A percentile compares a stretch with the other conserved stretches of the same genome.
phyloP scores from a whole-genome alignment of 2,329 filamentous ascomycete genomes.

The Talaromyces albobiverticillius region DNA sequence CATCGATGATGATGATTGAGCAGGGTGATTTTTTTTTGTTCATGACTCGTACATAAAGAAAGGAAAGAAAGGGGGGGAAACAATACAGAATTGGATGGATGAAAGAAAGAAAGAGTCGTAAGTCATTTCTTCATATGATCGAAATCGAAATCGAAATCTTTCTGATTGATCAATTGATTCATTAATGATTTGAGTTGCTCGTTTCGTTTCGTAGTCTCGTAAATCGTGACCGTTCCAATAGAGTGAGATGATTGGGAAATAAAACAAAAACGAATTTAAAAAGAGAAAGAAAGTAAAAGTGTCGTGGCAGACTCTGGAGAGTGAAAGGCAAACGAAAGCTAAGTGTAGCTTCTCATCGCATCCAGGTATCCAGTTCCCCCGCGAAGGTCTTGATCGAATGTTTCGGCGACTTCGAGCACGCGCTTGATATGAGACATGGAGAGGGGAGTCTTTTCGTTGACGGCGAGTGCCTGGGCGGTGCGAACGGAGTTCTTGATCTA shows the following conservation, averaged over 20 bases:
- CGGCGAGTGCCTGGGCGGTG: slow-evolving; percentile 76
- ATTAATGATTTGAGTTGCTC: neutral
- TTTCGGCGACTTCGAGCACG: slow-evolving; percentile 79
- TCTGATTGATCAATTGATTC: too few relatives aligned
- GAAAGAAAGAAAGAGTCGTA: too few relatives aligned
- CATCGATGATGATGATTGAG: neutral
- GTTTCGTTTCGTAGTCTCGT: neutral
- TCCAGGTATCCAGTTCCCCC: slow-evolving; percentile 78
- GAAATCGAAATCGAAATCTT: too few relatives aligned
- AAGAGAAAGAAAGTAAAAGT: neutral
- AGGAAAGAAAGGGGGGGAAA: too few relatives aligned
- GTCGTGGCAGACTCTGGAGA: too few relatives aligned
- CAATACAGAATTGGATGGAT: too few relatives aligned
- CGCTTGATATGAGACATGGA: slow-evolving; percentile 76
- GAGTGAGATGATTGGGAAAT: neutral
- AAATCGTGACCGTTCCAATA: neutral
- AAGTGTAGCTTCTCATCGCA: slow-evolving; percentile 74
- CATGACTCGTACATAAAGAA: too few relatives aligned
- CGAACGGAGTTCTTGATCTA: slow-evolving; percentile 87
- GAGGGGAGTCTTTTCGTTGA: slow-evolving; percentile 69
- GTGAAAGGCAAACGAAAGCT: neutral
- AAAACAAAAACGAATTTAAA: neutral
- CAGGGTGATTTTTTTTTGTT: too few relatives aligned
- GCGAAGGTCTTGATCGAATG: slow-evolving; percentile 78
- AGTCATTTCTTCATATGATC: too few relatives aligned